These are phyloP conservation scores for Ilyonectria robusta DNA, from an alignment of 2,329 filamentous ascomycete species.

Conservation along the genomic window DNA sequence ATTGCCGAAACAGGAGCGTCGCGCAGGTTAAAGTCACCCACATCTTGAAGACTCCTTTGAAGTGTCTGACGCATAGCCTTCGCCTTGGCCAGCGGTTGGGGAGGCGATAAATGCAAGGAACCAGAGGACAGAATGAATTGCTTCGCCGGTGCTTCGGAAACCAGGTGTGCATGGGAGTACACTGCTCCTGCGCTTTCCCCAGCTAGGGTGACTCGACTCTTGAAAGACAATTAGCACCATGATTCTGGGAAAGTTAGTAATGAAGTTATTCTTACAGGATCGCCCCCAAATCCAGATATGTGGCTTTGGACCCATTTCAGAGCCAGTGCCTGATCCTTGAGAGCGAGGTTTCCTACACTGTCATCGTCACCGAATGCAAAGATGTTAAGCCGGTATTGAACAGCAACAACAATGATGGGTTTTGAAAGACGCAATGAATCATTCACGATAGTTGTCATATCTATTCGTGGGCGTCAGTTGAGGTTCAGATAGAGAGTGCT, in stretches of 20 bases:
- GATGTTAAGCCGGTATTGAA: slow-evolving; percentile 45
- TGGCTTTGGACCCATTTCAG: slow-evolving; percentile 50
- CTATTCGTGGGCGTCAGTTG: slow-evolving; percentile 35
- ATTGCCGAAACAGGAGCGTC: slow-evolving; percentile 37
- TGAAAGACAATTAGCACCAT: background rate
- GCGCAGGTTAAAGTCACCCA: slow-evolving; percentile 7
- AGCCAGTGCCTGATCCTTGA: slow-evolving; percentile 52
- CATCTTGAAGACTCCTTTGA: background rate
- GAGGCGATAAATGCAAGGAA: slow-evolving; percentile 59
- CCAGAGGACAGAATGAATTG: slow-evolving; percentile 59
- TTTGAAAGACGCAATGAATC: slow-evolving; percentile 50
- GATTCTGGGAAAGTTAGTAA: too few relatives aligned
- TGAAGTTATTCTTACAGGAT: slow-evolving; percentile 35
- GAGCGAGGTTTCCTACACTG: slow-evolving; percentile 53
- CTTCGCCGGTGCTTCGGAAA: slow-evolving; percentile 52
- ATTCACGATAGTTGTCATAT: slow-evolving; percentile 52
- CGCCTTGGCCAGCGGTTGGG: slow-evolving; percentile 47
- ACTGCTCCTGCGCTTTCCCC: slow-evolving; percentile 63
- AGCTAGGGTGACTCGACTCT: slow-evolving; percentile 58
- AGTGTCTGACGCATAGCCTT: slow-evolving; percentile 17
- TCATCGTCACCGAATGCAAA: slow-evolving; percentile 61
- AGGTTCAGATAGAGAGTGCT: too few relatives aligned
- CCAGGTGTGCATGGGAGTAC: slow-evolving; percentile 60
- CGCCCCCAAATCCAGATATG: slow-evolving; percentile 48
- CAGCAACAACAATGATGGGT: slow-evolving; percentile 36